Conservation (phyloP, 352 stramenopile genomes). For the Pythium scleroteichum region DNA sequence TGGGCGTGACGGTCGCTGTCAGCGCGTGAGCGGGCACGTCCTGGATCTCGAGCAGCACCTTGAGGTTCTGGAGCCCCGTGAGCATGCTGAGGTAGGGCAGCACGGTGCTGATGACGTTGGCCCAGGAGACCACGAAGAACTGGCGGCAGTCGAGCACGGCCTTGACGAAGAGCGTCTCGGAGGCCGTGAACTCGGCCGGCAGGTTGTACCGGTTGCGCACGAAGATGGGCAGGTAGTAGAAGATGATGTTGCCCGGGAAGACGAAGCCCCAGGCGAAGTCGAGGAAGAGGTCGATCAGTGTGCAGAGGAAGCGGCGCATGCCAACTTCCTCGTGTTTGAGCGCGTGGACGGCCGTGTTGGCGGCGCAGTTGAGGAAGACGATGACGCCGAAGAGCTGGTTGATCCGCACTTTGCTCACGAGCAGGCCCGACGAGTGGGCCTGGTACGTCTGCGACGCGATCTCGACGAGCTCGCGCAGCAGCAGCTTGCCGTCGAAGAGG, state of each 20-base stretch:
- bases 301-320: constrained; percentile 30
- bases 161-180: constrained; percentile 24
- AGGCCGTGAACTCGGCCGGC: constrained; percentile 17
- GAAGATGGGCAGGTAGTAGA: constrained; percentile 28
- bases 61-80: constrained; percentile 28
- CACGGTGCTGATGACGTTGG: constrained; percentile 25
- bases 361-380: constrained; percentile 32
- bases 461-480: constrained; percentile 29
- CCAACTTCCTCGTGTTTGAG: constrained; percentile 26
- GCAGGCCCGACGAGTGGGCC: constrained; percentile 26
- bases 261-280: constrained; percentile 36
- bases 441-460: constrained; percentile 35
- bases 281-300: constrained; percentile 24
- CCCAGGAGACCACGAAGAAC: constrained; percentile 33
- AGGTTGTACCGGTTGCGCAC: constrained; percentile 24
- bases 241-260: constrained; percentile 31
- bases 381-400: constrained; percentile 30
- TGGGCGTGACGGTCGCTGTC: too few relatives aligned
- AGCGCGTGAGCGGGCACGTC: neutral
- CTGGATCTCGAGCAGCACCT: constrained; percentile 24
- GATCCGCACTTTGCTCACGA: constrained; percentile 35
- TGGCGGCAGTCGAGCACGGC: constrained; percentile 29
- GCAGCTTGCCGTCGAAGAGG: constrained; percentile 28
- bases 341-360: constrained; percentile 19
- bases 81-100: constrained; percentile 39